Percentiles rank a stretch among this genome's conserved stretches.
phyloP scores from a whole-genome alignment of 495 filamentous ascomycete genomes.

The Penicillium ucsense region DNA sequence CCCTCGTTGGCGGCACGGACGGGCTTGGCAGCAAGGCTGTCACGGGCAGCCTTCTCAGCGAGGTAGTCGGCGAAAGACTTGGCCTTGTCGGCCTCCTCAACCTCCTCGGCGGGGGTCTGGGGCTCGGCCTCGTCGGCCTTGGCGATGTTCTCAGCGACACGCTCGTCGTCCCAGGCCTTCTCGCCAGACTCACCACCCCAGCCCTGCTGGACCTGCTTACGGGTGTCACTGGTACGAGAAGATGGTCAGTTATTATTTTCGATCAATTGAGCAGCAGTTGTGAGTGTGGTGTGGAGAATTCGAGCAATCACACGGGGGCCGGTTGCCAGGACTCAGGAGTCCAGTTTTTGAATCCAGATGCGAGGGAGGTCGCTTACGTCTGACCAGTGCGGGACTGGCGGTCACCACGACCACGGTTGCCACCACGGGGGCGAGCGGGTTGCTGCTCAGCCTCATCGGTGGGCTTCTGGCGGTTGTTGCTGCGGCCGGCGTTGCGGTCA shows the following conservation, averaged over 20 bases:
- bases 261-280: not conserved
- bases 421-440: slow-evolving; percentile 39
- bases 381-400: slow-evolving; percentile 67
- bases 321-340: too few species aligned
- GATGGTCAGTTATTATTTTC: slow-evolving; percentile 1
- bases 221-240: slow-evolving; percentile 55
- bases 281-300: too few species aligned
- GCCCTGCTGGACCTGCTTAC: slow-evolving; percentile 83
- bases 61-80: slow-evolving; percentile 84
- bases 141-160: slow-evolving; percentile 77
- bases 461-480: slow-evolving; percentile 73
- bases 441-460: slow-evolving; percentile 56
- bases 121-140: slow-evolving; percentile 63
- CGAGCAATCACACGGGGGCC: too few species aligned
- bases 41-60: slow-evolving; percentile 73
- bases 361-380: slow-evolving; percentile 43
- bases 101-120: slow-evolving; percentile 34
- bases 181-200: slow-evolving; percentile 79
- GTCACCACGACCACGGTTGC: slow-evolving; percentile 59
- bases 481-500: slow-evolving; percentile 74
- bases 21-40: slow-evolving; percentile 59
- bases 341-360: not conserved
- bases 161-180: slow-evolving; percentile 78
- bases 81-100: slow-evolving; percentile 76
- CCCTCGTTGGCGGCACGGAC: slow-evolving; percentile 89